phyloP scores from a whole-genome alignment of 176 grass and related monocot species.

The Themeda triandra region DNA sequence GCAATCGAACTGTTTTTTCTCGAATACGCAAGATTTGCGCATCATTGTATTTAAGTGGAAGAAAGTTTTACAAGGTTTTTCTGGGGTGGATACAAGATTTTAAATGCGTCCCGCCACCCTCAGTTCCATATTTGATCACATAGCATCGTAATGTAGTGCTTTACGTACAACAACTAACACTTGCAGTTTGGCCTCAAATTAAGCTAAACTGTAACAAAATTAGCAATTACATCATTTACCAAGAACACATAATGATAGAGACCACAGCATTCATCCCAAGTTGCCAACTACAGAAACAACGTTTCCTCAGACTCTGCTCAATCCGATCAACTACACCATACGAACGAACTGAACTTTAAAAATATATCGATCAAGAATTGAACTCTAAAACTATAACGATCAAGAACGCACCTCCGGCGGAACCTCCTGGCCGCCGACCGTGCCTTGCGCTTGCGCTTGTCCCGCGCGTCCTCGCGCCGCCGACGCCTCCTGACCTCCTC shows the following conservation, averaged over 20 bases:
- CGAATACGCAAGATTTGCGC: too few species aligned
- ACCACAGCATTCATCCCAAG: too few species aligned
- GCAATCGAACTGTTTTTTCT: background rate
- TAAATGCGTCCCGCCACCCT: too few species aligned
- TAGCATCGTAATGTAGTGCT: background rate
- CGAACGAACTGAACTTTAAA: background rate
- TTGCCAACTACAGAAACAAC: background rate
- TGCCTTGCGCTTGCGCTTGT: conserved; percentile 65
- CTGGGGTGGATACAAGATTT: too few species aligned
- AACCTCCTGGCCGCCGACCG: conserved; percentile 30
- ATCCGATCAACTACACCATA: too few species aligned
- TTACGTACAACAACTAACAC: background rate
- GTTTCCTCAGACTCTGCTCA: too few species aligned
- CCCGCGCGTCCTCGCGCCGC: conserved; percentile 59
- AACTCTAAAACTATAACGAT: background rate
- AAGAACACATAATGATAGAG: background rate
- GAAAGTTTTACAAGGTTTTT: too few species aligned
- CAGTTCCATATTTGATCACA: background rate
- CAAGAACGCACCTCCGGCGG: conserved; percentile 38
- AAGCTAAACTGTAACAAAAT: background rate
- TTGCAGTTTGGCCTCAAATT: background rate
- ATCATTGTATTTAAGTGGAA: too few species aligned
- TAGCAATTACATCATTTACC: background rate
- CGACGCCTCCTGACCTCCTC: conserved; percentile 70
- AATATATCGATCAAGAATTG: too few species aligned